Evolutionary conservation across 345 rosid species (phyloP).

Genomic region (Firmiana major): DNA sequence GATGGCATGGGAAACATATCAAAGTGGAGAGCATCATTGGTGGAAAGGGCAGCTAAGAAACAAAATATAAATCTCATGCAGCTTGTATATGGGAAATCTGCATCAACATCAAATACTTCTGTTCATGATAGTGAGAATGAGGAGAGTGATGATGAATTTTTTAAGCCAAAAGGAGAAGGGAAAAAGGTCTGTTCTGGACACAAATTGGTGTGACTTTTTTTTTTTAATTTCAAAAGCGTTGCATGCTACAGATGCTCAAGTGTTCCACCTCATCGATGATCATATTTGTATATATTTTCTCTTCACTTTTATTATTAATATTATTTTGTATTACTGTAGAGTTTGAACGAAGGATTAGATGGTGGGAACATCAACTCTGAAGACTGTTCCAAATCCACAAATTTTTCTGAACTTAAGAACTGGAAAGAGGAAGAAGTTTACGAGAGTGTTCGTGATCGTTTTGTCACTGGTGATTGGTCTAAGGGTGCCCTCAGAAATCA

Average conservation of each 20-base stretch:
- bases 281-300: not conserved
- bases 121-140: slow-evolving; percentile 40
- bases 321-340: slow-evolving; percentile 42
- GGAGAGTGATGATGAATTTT: slow-evolving; percentile 69
- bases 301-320: not conserved
- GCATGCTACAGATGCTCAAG: not conserved
- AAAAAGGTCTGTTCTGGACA: slow-evolving; percentile 49
- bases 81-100: slow-evolving; percentile 66
- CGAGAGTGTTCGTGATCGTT: slow-evolving; percentile 78
- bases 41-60: slow-evolving; percentile 52
- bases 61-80: slow-evolving; percentile 64
- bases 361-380: slow-evolving; percentile 41
- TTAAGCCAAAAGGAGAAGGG: slow-evolving; percentile 76
- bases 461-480: slow-evolving; percentile 90
- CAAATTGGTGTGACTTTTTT: not conserved
- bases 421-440: slow-evolving; percentile 65
- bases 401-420: slow-evolving; percentile 41
- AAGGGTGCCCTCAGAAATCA: slow-evolving; percentile 64
- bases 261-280: not conserved
- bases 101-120: slow-evolving; percentile 34
- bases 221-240: not conserved
- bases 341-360: slow-evolving; percentile 38
- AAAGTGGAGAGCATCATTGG: slow-evolving; percentile 76
- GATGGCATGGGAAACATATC: slow-evolving; percentile 67
- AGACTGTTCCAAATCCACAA: slow-evolving; percentile 73